Evolutionary conservation across 805 yeast genomes (phyloP).

Genomic region (Suhomyces prunicola): DNA sequence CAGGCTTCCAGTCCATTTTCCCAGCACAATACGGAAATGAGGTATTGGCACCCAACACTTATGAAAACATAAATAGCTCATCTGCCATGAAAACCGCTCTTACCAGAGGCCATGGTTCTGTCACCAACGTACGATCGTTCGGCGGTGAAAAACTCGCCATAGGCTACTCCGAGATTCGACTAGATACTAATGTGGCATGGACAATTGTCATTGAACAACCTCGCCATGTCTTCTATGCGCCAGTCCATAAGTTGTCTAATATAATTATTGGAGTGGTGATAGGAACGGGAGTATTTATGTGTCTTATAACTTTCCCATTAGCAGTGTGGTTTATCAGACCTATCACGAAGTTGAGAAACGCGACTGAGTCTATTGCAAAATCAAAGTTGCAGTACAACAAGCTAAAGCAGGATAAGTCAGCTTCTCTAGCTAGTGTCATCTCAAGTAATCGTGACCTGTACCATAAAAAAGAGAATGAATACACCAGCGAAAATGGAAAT

Average conservation of each 20-base stretch:
- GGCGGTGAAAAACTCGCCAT: slow-evolving; percentile 28
- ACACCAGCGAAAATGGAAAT: neutral
- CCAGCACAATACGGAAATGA: slow-evolving; percentile 16
- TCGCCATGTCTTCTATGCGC: slow-evolving; percentile 55
- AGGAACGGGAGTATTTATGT: slow-evolving; percentile 72
- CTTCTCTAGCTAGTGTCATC: neutral
- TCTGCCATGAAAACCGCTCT: slow-evolving; percentile 29
- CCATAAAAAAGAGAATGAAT: neutral
- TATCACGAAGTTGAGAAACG: slow-evolving; percentile 71
- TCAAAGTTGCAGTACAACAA: slow-evolving; percentile 27
- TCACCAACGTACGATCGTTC: slow-evolving; percentile 21
- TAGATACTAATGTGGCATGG: slow-evolving; percentile 52
- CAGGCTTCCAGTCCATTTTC: slow-evolving; percentile 41
- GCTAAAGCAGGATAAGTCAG: neutral
- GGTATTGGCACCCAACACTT: slow-evolving; percentile 16
- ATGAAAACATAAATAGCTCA: slow-evolving; percentile 26
- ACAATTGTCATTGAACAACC: slow-evolving; percentile 69
- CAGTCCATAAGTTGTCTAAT: slow-evolving; percentile 57
- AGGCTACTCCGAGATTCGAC: slow-evolving; percentile 29
- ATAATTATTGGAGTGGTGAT: slow-evolving; percentile 77
- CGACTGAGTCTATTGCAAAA: slow-evolving; percentile 68
- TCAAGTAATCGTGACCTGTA: neutral
- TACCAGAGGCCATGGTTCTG: slow-evolving; percentile 23
- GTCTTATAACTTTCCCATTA: slow-evolving; percentile 73
- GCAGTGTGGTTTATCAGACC: slow-evolving; percentile 86